A percentile compares a stretch with the other conserved stretches of the same genome.
Evolutionary conservation across 345 rosid species (phyloP).

Genomic region (Gossypium sturtianum): DNA sequence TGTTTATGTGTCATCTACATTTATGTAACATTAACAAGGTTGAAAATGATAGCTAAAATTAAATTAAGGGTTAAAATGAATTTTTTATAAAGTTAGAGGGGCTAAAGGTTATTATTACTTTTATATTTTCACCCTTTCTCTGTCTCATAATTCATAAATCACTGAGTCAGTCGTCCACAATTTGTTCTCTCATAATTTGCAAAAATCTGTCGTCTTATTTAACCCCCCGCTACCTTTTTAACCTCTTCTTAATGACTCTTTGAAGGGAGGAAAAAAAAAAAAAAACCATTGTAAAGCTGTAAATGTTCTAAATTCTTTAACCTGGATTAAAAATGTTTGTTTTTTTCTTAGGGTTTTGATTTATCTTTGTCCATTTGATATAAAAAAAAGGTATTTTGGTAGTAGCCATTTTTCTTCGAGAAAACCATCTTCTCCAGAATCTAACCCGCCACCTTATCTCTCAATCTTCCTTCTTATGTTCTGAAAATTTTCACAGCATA

Average conservation of each 20-base stretch:
- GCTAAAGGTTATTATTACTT: too few species aligned
- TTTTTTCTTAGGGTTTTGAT: not conserved
- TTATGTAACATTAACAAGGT: too few species aligned
- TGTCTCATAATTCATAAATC: not conserved
- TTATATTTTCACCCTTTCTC: not conserved
- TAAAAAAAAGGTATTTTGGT: not conserved
- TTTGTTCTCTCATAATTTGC: not conserved
- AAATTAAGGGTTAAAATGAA: too few species aligned
- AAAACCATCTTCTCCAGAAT: conserved; percentile 30
- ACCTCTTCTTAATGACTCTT: not conserved
- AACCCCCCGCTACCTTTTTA: not conserved
- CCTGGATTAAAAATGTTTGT: not conserved
- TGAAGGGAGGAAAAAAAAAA: not conserved
- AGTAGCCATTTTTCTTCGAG: conserved; percentile 7
- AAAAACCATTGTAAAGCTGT: not conserved
- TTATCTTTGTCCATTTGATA: not conserved
- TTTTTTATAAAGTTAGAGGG: too few species aligned
- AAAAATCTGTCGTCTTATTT: not conserved
- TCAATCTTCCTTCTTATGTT: not conserved
- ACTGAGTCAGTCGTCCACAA: not conserved
- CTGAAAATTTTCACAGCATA: conserved; percentile 11
- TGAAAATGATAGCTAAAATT: too few species aligned
- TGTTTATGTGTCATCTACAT: too few species aligned
- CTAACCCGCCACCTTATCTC: conserved; percentile 28
- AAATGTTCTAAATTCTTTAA: not conserved